These are phyloP conservation scores for Ampelocalamus luodianensis DNA, from an alignment of 176 grass and related monocot genomes.

Conservation along the genomic window DNA sequence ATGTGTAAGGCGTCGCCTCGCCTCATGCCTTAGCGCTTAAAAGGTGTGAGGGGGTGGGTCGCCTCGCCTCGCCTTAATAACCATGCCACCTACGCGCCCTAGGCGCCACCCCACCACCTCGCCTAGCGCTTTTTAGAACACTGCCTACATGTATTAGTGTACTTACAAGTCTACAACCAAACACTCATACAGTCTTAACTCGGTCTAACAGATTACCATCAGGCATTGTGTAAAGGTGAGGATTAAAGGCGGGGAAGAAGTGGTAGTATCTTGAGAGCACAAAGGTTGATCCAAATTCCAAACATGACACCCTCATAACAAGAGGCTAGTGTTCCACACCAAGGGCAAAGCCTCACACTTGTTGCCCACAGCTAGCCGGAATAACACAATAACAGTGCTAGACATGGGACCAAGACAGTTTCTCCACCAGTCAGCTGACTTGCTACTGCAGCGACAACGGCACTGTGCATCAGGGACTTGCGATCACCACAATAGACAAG, in stretches of 20 bases:
- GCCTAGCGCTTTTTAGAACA: too few relatives aligned
- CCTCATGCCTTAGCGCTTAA: too few relatives aligned
- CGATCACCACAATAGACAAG: not conserved
- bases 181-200: not conserved
- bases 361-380: not conserved
- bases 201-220: too few relatives aligned
- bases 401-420: not conserved
- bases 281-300: not conserved
- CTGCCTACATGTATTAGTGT: not conserved
- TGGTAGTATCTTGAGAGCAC: not conserved
- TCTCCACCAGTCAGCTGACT: not conserved
- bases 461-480: too few relatives aligned
- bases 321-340: not conserved
- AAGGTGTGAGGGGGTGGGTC: too few relatives aligned
- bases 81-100: too few relatives aligned
- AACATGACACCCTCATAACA: not conserved
- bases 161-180: not conserved
- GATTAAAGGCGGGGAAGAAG: not conserved
- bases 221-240: not conserved
- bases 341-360: not conserved
- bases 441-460: not conserved
- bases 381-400: not conserved
- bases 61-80: too few relatives aligned
- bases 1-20: too few relatives aligned
- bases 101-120: too few relatives aligned